Percentiles rank a stretch among this genome's conserved stretches.
These are phyloP conservation scores for Arthroderma sp. DNA, from an alignment of 2,329 filamentous ascomycete species.

Conservation along the genomic window DNA sequence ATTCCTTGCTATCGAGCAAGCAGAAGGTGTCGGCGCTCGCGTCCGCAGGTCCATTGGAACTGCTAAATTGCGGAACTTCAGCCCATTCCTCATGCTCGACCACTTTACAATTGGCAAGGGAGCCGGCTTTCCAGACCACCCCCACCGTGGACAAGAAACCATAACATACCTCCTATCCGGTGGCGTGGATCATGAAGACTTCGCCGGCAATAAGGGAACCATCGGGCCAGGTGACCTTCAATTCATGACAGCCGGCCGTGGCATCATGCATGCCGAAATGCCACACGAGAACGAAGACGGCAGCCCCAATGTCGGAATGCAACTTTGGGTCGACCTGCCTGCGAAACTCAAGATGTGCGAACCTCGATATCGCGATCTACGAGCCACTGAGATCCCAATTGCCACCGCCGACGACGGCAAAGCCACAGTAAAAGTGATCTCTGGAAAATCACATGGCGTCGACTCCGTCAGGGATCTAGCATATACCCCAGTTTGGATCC, in stretches of 20 bases:
- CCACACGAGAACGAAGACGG: conserved; percentile 66
- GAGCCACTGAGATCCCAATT: conserved; percentile 62
- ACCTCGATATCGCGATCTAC: conserved; percentile 79
- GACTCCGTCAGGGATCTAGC: conserved; percentile 82
- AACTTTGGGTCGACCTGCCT: conserved; percentile 85
- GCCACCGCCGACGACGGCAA: conserved; percentile 58
- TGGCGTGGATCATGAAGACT: conserved; percentile 83
- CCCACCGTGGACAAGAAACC: conserved; percentile 69
- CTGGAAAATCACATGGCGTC: conserved; percentile 67
- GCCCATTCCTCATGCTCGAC: conserved; percentile 91
- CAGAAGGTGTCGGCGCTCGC: conserved; percentile 75
- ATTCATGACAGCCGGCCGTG: conserved; percentile 90
- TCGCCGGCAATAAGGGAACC: conserved; percentile 71
- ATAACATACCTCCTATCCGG: conserved; percentile 85
- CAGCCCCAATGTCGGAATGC: conserved; percentile 68
- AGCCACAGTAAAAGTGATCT: conserved; percentile 80
- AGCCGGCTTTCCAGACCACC: conserved; percentile 83
- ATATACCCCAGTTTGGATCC: conserved; percentile 93
- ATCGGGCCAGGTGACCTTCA: conserved; percentile 81
- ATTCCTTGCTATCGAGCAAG: conserved; percentile 72
- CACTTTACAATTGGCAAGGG: conserved; percentile 71
- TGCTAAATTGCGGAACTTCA: conserved; percentile 68
- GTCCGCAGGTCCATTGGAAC: conserved; percentile 84
- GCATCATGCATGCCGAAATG: conserved; percentile 95
- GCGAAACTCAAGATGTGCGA: conserved; percentile 72